phyloP scores from a whole-genome alignment of 225 moss, liverwort and hornwort species.

The Pseudoscleropodium purum region DNA sequence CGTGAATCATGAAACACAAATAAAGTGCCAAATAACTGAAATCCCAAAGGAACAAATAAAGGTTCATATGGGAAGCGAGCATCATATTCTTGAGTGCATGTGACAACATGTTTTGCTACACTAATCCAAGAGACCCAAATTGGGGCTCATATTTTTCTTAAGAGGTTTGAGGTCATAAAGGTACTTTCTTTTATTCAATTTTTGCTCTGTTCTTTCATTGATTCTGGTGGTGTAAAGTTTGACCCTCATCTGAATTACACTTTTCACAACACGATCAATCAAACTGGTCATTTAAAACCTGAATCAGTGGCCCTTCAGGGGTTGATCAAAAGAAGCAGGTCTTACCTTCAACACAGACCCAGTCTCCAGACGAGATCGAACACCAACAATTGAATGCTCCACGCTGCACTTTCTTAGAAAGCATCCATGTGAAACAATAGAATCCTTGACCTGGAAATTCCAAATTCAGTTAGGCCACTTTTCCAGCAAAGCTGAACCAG shows the following conservation, averaged over 20 bases:
- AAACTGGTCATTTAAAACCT: background rate
- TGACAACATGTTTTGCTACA: background rate
- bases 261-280: background rate
- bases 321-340: background rate
- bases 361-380: constrained; percentile 72
- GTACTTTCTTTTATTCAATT: background rate
- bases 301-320: background rate
- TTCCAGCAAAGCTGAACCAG: background rate
- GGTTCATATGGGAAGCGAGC: background rate
- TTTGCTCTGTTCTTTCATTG: background rate
- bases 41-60: background rate
- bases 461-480: background rate
- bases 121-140: background rate
- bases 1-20: background rate
- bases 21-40: background rate
- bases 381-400: constrained; percentile 66
- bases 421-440: constrained; percentile 83
- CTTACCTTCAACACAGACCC: constrained; percentile 53
- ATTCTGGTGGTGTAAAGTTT: background rate
- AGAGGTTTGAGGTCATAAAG: background rate
- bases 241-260: background rate
- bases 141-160: background rate
- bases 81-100: background rate
- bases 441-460: constrained; percentile 44
- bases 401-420: constrained; percentile 65